Percentiles rank a stretch among this genome's conserved stretches.
phyloP scores from a whole-genome alignment of 352 stramenopile species.

The Phytopythium boreale region DNA sequence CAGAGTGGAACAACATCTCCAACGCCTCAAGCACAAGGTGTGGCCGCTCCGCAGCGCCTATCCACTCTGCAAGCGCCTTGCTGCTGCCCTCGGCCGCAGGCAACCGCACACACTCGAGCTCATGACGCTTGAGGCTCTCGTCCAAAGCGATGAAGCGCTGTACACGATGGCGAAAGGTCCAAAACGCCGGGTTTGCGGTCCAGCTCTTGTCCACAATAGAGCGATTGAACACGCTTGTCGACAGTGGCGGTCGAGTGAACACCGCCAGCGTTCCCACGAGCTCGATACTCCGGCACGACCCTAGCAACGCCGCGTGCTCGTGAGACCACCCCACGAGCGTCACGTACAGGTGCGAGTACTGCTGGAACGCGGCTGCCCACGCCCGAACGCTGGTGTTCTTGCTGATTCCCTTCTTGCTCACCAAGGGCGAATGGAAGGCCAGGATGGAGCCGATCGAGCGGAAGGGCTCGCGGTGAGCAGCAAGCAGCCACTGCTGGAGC shows the following conservation, averaged over 20 bases:
- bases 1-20: constrained; percentile 15
- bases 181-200: not conserved
- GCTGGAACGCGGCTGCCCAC: constrained; percentile 13
- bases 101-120: not conserved
- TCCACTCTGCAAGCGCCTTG: constrained; percentile 20
- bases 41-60: constrained; percentile 24
- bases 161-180: not conserved
- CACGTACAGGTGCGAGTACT: constrained; percentile 38
- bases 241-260: not conserved
- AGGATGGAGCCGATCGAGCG: constrained; percentile 19
- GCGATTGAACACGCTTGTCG: constrained; percentile 2
- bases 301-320: constrained; percentile 23
- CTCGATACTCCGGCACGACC: constrained; percentile 35
- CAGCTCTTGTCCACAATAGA: constrained; percentile 3
- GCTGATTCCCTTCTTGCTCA: constrained; percentile 2
- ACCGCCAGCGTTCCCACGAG: constrained; percentile 19
- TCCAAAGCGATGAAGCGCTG: constrained; percentile 6
- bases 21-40: constrained; percentile 25
- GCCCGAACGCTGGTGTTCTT: constrained; percentile 7
- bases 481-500: constrained; percentile 38
- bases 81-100: not conserved
- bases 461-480: constrained; percentile 28
- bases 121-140: not conserved
- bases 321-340: constrained; percentile 35
- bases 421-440: not conserved